Percentiles rank a stretch among this genome's conserved stretches.
phyloP scores from a whole-genome alignment of 345 rosid species.

The Syzygium aqueum region DNA sequence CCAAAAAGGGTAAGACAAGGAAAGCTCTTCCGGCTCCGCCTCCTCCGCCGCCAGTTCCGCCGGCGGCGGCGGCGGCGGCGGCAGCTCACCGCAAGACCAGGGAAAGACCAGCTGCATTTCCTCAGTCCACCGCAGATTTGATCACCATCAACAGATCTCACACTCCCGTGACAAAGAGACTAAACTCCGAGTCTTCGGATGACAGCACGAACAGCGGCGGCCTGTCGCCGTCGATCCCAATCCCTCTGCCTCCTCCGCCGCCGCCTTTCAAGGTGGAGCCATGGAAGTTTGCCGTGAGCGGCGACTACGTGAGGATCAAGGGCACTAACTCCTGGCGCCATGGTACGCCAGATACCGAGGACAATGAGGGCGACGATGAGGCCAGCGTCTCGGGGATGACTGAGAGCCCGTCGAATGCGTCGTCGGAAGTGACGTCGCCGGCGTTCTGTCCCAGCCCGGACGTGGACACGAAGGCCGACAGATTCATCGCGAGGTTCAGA shows the following conservation, averaged over 20 bases:
- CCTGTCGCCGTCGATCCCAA: slow-evolving; percentile 41
- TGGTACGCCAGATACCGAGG: slow-evolving; percentile 50
- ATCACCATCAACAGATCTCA: slow-evolving; percentile 11
- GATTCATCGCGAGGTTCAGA: slow-evolving; percentile 75
- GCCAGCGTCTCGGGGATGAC: slow-evolving; percentile 8
- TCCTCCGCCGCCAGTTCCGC: slow-evolving; percentile 50
- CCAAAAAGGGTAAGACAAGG: slow-evolving; percentile 50
- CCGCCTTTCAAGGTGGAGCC: slow-evolving; percentile 68
- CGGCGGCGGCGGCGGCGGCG: no score
- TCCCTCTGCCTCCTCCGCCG: slow-evolving; percentile 77
- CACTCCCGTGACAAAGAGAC: slow-evolving; percentile 17
- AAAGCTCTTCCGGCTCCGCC: slow-evolving; percentile 20
- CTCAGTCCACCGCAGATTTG: slow-evolving; percentile 11
- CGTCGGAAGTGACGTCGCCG: not conserved
- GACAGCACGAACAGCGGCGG: slow-evolving; percentile 27
- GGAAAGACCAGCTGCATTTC: not conserved
- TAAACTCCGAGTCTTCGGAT: slow-evolving; percentile 6
- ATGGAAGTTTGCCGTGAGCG: slow-evolving; percentile 49
- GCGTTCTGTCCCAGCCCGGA: slow-evolving; percentile 80
- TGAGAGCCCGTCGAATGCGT: not conserved
- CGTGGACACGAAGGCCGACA: slow-evolving; percentile 72
- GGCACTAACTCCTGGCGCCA: slow-evolving; percentile 45
- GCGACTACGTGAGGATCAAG: slow-evolving; percentile 62
- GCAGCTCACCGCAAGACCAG: slow-evolving; percentile 19
- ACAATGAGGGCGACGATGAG: slow-evolving; percentile 14